These are phyloP conservation scores for Cylindrotheca closterium DNA, from an alignment of 108 stramenopile genomes.

Conservation along the genomic window DNA sequence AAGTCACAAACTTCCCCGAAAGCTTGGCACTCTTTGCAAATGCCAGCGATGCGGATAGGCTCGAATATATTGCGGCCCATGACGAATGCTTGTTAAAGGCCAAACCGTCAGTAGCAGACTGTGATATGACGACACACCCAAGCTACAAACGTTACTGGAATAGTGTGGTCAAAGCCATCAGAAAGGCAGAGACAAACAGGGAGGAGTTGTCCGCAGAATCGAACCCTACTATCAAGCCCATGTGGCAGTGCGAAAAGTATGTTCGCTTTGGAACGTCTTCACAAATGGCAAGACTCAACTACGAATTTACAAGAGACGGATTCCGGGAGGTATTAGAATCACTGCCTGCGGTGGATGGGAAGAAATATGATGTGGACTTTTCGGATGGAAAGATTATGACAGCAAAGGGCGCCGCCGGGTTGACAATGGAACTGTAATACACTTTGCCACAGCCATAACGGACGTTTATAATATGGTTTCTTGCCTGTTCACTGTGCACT, in stretches of 20 bases:
- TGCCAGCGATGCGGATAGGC: slow-evolving; percentile 1
- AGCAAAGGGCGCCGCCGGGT: no score
- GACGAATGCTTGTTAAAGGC: neutral
- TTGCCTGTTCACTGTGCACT: no score
- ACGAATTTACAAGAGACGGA: neutral
- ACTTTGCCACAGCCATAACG: no score
- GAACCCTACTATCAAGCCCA: slow-evolving; percentile 6
- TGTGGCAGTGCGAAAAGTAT: slow-evolving; percentile 25
- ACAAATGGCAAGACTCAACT: slow-evolving; percentile 39
- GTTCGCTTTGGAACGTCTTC: slow-evolving; percentile 39
- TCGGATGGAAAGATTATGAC: slow-evolving; percentile 14
- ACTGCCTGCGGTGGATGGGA: neutral
- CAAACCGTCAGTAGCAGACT: neutral
- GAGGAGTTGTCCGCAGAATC: neutral
- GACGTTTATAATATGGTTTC: no score
- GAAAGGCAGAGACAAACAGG: slow-evolving; percentile 23
- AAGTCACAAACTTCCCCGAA: slow-evolving; percentile 48
- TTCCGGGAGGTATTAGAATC: slow-evolving; percentile 6
- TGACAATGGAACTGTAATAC: no score
- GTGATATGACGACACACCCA: neutral
- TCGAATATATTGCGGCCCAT: neutral
- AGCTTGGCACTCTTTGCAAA: slow-evolving; percentile 36
- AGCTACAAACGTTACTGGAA: slow-evolving; percentile 25
- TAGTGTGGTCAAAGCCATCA: slow-evolving; percentile 17
- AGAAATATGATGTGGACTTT: slow-evolving; percentile 8